Conservation (phyloP, 208 protist genomes). For the Trypanosoma melophagium region DNA sequence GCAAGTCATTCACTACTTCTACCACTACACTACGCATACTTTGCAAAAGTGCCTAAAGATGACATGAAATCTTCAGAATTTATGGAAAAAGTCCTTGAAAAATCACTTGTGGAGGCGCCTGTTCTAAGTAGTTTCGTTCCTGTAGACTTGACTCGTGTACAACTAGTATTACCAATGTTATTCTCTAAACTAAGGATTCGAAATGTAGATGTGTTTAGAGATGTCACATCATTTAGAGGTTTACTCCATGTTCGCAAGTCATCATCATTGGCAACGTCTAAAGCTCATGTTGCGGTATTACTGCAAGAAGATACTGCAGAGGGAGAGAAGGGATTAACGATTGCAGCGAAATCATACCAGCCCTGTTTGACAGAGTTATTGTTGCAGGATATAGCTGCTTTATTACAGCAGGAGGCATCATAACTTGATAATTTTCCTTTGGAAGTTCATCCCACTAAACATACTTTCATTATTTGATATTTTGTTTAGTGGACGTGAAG, state of each 20-base stretch:
- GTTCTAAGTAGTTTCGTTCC: constrained; percentile 51
- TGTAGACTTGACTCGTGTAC: constrained; percentile 38
- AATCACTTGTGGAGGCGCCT: constrained; percentile 30
- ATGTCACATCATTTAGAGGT: constrained; percentile 61
- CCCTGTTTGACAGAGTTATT: constrained; percentile 48
- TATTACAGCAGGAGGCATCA: constrained; percentile 22
- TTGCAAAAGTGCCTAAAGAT: constrained; percentile 41
- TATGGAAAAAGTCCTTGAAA: constrained; percentile 35
- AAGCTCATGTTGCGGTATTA: constrained; percentile 63
- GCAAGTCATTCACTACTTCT: constrained; percentile 16
- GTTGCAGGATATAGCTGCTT: constrained; percentile 48
- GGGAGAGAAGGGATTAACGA: constrained; percentile 34
- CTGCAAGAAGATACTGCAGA: constrained; percentile 56
- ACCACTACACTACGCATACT: constrained; percentile 56
- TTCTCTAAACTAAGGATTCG: constrained; percentile 40
- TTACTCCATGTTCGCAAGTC: constrained; percentile 61
- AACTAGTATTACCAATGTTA: constrained; percentile 32
- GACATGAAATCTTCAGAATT: constrained; percentile 35
- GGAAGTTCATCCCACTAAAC: not conserved
- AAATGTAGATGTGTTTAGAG: constrained; percentile 70
- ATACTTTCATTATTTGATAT: not conserved
- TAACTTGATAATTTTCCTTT: not conserved
- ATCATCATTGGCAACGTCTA: not conserved
- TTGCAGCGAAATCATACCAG: constrained; percentile 53
- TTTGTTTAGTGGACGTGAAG: not conserved